Evolutionary conservation across 2,329 filamentous ascomycete species (phyloP), one percentile per base, ranked within the genome.

Genomic region (Curvularia eragrostidis): DNA sequence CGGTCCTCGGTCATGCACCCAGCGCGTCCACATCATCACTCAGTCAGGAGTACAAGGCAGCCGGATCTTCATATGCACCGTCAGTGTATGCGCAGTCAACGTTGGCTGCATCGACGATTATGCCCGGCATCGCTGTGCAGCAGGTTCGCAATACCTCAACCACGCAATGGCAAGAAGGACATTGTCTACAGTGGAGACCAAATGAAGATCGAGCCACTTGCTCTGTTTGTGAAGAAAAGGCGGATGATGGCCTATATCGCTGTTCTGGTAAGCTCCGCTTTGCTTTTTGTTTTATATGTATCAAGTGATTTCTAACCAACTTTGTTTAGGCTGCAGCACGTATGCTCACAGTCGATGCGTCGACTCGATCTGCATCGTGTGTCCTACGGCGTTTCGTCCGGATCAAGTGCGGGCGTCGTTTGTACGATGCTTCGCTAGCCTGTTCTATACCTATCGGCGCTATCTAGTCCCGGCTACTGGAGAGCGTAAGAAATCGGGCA

Each of bases 31-130:
- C 90, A 2, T 91, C 90, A 24, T 87, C 83, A 4, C 70, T 87
- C 30, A 82, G 77, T 56, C 74, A 78, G 60, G 82, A 82, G 56
- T 73, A 77, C 32, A 80, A 79, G 46, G 86, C 88, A 43, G 86
- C 88, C 8, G 68, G 66, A 12, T 78, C 77, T 43, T 77, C 72
- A 24, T 95, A 95, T 74, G 90, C 91, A 5, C 91, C 91, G 3
- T 94, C 91, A 2, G 88, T 91, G 2, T 95, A 95, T 71, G 91
- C 91, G 0, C 89, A 91, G 68, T 94, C 91, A n/a, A 95, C 91
- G 0, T 79, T 95, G 44, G 91, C 91, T 1, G 91, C 91, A 7
- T 93, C 90, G 6, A 95, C 91, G 1, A 88, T 95, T 67, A 93
- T 95, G 91, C 91, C 91, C 34, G 90, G 88, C 67, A 89, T 93